phyloP scores from a whole-genome alignment of 2,329 filamentous ascomycete genomes.

The Pseudogymnoascus pannorum region DNA sequence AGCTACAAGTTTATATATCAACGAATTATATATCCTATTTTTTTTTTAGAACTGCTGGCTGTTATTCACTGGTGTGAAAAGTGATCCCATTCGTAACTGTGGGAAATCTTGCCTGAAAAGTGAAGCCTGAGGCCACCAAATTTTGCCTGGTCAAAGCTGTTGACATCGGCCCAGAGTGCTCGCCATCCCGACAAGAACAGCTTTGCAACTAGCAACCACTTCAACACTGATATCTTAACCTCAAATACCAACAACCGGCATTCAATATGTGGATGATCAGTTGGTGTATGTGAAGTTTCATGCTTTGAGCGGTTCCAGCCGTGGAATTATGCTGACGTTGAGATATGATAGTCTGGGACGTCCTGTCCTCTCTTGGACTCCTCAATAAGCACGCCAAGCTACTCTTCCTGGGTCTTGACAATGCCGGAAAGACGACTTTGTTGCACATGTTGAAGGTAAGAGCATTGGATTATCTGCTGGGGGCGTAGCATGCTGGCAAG shows the following conservation, averaged over 20 bases:
- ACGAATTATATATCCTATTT: not conserved
- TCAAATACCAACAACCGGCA: conserved; percentile 3
- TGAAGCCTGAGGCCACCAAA: not conserved
- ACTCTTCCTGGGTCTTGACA: conserved; percentile 86
- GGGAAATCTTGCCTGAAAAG: not conserved
- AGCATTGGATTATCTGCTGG: conserved; percentile 14
- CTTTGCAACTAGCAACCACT: conserved; percentile 3
- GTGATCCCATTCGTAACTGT: not conserved
- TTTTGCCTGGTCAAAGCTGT: conserved; percentile 4
- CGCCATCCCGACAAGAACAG: conserved; percentile 4
- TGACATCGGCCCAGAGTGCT: conserved; percentile 2
- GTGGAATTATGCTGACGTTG: conserved; percentile 25
- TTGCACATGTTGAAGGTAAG: conserved; percentile 91
- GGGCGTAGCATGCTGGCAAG: not conserved
- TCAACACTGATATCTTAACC: conserved; percentile 8
- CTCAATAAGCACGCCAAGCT: conserved; percentile 96
- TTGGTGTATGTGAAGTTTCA: conserved; percentile 65
- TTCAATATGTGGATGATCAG: conserved; percentile 80
- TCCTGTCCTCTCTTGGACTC: conserved; percentile 78
- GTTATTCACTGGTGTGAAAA: not conserved
- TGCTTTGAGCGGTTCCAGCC: not conserved
- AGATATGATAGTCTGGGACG: conserved; percentile 65
- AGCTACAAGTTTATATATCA: not conserved
- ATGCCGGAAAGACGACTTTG: conserved; percentile 89
- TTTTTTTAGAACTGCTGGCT: not conserved